Evolutionary conservation across 441 rosid genomes (phyloP).

Genomic region (Gossypium davidsonii): DNA sequence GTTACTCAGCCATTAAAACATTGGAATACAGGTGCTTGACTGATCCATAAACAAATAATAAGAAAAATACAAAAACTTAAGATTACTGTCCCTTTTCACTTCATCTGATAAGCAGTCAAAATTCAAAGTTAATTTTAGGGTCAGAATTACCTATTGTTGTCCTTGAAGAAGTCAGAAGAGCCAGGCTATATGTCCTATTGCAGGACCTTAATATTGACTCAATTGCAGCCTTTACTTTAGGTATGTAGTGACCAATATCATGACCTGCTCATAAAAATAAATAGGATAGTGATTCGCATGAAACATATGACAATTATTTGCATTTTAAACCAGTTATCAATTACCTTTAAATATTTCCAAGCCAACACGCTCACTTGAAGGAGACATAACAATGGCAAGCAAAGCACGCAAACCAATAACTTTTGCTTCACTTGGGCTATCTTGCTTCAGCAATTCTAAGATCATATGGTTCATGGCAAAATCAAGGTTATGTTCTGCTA

Average conservation of each 20-base stretch:
- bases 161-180: slow-evolving; percentile 87
- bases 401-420: slow-evolving; percentile 97
- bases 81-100: background rate
- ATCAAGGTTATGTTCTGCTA: slow-evolving; percentile 98
- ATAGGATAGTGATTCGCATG: background rate
- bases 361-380: slow-evolving; percentile 80
- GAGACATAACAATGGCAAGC: slow-evolving; percentile 93
- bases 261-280: slow-evolving; percentile 50
- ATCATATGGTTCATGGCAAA: slow-evolving; percentile 99
- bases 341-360: slow-evolving; percentile 91
- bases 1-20: background rate
- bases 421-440: slow-evolving; percentile 94
- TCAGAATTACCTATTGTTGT: slow-evolving; percentile 68
- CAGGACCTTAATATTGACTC: slow-evolving; percentile 93
- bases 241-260: slow-evolving; percentile 89
- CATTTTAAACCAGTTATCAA: slow-evolving; percentile 18
- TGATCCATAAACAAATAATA: slow-evolving; percentile 2
- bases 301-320: slow-evolving; percentile 14
- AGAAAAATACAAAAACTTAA: background rate
- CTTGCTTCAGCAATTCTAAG: slow-evolving; percentile 93
- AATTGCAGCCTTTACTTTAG: slow-evolving; percentile 97
- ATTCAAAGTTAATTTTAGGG: slow-evolving; percentile 1
- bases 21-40: background rate
- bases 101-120: slow-evolving; percentile 5
- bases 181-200: slow-evolving; percentile 74